phyloP scores from a whole-genome alignment of 345 rosid genomes.

The Lumnitzera racemosa region DNA sequence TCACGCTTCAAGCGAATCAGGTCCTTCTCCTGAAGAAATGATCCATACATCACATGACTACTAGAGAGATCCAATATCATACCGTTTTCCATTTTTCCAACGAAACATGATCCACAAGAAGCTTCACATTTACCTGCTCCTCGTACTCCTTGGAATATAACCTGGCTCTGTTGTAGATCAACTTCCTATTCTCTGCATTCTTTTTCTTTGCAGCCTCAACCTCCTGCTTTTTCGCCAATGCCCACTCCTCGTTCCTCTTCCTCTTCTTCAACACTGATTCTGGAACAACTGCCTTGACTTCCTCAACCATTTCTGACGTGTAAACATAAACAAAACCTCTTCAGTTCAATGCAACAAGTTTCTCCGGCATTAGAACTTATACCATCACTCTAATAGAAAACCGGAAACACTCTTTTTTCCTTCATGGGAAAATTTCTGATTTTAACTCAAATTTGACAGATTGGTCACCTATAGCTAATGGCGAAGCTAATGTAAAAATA shows the following conservation, averaged over 20 bases:
- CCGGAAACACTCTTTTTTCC: no score
- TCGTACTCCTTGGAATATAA: constrained; percentile 52
- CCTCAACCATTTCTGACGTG: constrained; percentile 12
- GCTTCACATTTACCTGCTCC: constrained; percentile 29
- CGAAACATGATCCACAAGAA: no score
- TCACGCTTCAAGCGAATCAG: constrained; percentile 64
- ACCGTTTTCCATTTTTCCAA: no score
- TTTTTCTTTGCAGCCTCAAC: constrained; percentile 43
- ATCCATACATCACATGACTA: background rate
- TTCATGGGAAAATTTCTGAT: no score
- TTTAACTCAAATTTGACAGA: no score
- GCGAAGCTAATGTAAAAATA: no score
- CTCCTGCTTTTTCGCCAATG: constrained; percentile 35
- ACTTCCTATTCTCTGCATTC: constrained; percentile 43
- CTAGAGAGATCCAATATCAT: no score
- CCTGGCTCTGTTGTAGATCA: constrained; percentile 50
- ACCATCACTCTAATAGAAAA: no score
- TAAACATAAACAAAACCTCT: no score
- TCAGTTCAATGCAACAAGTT: no score
- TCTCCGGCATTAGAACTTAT: no score
- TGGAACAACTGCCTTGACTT: constrained; percentile 41
- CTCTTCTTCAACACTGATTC: constrained; percentile 77
- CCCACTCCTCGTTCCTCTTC: constrained; percentile 71
- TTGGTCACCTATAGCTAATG: no score
- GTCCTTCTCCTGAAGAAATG: constrained; percentile 42